phyloP scores from a whole-genome alignment of 176 grass and related monocot species.

The Bolboschoenus planiculmis region DNA sequence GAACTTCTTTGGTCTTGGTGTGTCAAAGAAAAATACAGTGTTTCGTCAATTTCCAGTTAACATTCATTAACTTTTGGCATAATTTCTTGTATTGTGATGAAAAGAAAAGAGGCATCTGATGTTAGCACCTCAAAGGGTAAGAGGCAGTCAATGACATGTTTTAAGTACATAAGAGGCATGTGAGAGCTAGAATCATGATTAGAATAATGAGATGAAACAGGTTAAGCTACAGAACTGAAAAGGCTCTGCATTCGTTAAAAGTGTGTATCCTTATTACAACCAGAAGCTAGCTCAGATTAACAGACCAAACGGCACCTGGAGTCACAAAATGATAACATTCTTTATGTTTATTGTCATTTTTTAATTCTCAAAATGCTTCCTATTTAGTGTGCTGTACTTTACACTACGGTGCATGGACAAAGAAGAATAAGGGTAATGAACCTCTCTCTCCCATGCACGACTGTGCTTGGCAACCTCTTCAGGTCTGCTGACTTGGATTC shows the following conservation, averaged over 20 bases:
- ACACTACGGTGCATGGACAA: slow-evolving; percentile 75
- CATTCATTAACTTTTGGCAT: neutral
- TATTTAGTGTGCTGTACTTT: slow-evolving; percentile 80
- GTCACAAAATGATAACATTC: neutral
- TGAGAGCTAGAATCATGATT: neutral
- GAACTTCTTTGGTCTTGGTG: neutral
- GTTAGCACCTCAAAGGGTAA: neutral
- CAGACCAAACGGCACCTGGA: neutral
- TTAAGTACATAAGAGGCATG: neutral
- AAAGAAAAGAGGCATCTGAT: neutral
- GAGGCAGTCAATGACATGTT: neutral
- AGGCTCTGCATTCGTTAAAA: neutral
- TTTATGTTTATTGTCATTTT: neutral
- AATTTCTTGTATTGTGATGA: neutral
- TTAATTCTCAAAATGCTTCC: neutral
- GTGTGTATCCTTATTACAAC: neutral
- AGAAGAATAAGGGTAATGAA: slow-evolving; percentile 89
- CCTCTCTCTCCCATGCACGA: slow-evolving; percentile 73
- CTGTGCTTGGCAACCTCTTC: slow-evolving; percentile 59
- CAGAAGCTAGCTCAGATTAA: neutral
- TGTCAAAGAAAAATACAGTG: neutral
- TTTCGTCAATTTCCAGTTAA: neutral
- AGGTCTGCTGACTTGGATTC: slow-evolving; percentile 70
- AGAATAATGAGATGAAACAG: neutral
- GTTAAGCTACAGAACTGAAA: neutral